phyloP scores from a whole-genome alignment of 257 asterid species.

The Capsicum chinense region DNA sequence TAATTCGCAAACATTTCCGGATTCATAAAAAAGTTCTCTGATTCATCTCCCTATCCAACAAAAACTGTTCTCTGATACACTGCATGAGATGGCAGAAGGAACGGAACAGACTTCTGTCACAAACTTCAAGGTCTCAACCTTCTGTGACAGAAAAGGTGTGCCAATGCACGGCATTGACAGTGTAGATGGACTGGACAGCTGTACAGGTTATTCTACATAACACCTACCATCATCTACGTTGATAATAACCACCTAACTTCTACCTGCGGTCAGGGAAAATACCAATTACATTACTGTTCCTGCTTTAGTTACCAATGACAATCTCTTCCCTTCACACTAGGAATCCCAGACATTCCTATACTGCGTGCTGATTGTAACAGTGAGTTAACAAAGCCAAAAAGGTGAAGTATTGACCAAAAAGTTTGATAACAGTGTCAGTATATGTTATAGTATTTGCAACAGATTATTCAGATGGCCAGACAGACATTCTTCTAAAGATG shows the following conservation, averaged over 20 bases:
- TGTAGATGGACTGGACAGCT: not conserved
- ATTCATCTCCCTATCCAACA: conserved; percentile 20
- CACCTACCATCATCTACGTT: not conserved
- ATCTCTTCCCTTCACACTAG: not conserved
- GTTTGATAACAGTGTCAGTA: not conserved
- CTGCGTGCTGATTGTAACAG: not conserved
- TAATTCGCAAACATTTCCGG: not conserved
- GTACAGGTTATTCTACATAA: not conserved
- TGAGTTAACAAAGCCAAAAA: not conserved
- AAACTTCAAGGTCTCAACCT: not conserved
- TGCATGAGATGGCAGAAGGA: conserved; percentile 3
- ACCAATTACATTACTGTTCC: not conserved
- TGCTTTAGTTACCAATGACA: not conserved
- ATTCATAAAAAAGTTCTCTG: not conserved
- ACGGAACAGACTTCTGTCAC: not conserved
- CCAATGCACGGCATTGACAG: not conserved
- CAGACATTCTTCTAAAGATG: not conserved
- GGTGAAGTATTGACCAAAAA: not conserved
- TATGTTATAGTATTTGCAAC: conserved; percentile 2
- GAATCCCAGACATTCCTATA: conserved; percentile 2
- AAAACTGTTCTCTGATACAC: not conserved
- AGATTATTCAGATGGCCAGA: conserved; percentile 19
- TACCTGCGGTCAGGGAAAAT: not conserved
- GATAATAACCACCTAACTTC: conserved; percentile 15
- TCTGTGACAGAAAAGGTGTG: conserved; percentile 4